Percentiles rank a stretch among this genome's conserved stretches.
phyloP scores from a whole-genome alignment of 2,329 filamentous ascomycete species.

The Epichloe sp. region DNA sequence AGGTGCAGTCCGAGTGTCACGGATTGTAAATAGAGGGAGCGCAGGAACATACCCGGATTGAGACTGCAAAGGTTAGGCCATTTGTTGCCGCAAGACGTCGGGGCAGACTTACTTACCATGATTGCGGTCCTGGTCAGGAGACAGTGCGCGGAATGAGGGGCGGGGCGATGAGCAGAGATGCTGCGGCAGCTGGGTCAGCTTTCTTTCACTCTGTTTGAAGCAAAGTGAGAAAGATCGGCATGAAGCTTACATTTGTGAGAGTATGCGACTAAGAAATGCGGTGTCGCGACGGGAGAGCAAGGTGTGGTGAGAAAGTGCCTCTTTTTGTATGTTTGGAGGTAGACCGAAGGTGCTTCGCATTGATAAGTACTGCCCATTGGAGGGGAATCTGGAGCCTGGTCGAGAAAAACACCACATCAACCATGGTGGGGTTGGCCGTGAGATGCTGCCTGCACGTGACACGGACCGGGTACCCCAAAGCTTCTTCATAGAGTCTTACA shows the following conservation, averaged over 20 bases:
- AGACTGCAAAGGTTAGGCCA: conserved; percentile 32
- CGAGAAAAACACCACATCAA: conserved; percentile 20
- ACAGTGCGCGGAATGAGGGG: conserved; percentile 12
- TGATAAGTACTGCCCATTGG: conserved; percentile 6
- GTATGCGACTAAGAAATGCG: conserved; percentile 1
- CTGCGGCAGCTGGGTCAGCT: conserved; percentile 2
- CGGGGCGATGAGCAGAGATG: conserved; percentile 11
- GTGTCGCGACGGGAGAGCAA: conserved; percentile 2
- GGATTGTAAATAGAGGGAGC: not conserved
- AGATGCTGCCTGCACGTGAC: conserved; percentile 20
- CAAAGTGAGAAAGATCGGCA: not conserved
- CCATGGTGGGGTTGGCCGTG: conserved; percentile 19
- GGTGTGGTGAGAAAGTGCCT: conserved; percentile 5
- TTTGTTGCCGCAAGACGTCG: not conserved
- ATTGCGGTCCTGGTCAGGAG: conserved; percentile 22
- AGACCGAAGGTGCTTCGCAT: not conserved
- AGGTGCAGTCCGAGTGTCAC: not conserved
- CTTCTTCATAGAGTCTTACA: conserved; percentile 6
- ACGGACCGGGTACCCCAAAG: not conserved
- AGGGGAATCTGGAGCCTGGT: conserved; percentile 13
- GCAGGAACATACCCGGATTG: conserved; percentile 49
- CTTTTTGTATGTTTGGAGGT: conserved; percentile 7
- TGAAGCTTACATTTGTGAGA: not conserved
- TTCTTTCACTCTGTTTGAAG: too few species aligned
- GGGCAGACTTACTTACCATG: conserved; percentile 22